Percentiles rank a stretch among this genome's conserved stretches.
Conservation (phyloP, 371 early-diverging fungal genomes). For the Mucor plumbeus region DNA sequence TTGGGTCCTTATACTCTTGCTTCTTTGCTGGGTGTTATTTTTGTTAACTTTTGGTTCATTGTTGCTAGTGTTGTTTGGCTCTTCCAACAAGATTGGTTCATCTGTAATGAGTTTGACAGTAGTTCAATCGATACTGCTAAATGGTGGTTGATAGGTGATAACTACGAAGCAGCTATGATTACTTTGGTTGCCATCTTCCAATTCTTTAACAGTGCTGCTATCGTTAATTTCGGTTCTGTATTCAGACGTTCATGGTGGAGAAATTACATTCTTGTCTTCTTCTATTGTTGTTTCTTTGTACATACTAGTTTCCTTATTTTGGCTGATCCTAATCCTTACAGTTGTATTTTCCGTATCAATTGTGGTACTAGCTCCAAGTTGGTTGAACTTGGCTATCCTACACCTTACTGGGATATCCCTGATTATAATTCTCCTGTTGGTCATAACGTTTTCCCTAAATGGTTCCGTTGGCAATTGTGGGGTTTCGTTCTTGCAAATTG, state of each 20-base stretch:
- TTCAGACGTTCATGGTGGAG: constrained; percentile 67
- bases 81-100: constrained; percentile 69
- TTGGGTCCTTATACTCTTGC: constrained; percentile 75
- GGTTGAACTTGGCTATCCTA: constrained; percentile 54
- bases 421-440: constrained; percentile 65
- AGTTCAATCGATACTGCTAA: constrained; percentile 66
- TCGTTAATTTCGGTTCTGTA: constrained; percentile 73
- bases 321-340: constrained; percentile 73
- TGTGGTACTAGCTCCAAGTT: constrained; percentile 65
- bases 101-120: constrained; percentile 80
- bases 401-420: constrained; percentile 56
- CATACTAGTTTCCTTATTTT: constrained; percentile 62
- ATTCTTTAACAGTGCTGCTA: constrained; percentile 73
- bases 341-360: constrained; percentile 78
- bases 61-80: constrained; percentile 51
- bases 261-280: constrained; percentile 65
- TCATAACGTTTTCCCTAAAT: constrained; percentile 72
- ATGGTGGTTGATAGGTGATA: constrained; percentile 87
- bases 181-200: constrained; percentile 68
- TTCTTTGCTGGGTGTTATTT: constrained; percentile 71
- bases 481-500: constrained; percentile 42
- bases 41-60: constrained; percentile 70
- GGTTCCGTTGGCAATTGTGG: constrained; percentile 73
- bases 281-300: constrained; percentile 60
- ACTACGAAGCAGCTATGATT: constrained; percentile 74